Evolutionary conservation across 2,329 filamentous ascomycete genomes (phyloP).

Genomic region (Aspergillus chevalieri): DNA sequence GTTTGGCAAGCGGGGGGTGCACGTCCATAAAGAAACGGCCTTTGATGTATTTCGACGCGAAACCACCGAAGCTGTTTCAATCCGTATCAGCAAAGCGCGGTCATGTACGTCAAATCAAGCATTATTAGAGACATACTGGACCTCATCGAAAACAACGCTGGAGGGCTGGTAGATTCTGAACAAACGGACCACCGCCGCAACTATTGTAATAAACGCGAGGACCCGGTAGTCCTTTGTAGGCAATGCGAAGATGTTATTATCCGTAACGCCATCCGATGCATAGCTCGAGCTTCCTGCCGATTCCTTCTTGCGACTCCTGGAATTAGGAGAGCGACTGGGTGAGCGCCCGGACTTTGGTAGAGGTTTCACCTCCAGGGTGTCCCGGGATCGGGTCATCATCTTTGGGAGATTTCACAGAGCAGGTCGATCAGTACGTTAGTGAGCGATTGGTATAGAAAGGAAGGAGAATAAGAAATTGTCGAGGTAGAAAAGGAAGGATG

Average conservation of each 20-base stretch:
- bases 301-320: conserved; percentile 30
- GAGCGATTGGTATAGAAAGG: conserved; percentile 4
- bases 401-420: conserved; percentile 4
- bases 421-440: conserved; percentile 7
- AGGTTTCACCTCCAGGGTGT: conserved; percentile 32
- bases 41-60: conserved; percentile 99
- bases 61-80: conserved; percentile 76
- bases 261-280: conserved; percentile 54
- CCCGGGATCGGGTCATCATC: conserved; percentile 28
- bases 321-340: conserved; percentile 34
- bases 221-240: conserved; percentile 77
- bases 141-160: conserved; percentile 97
- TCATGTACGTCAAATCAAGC: background rate
- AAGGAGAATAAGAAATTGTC: conserved; percentile 8
- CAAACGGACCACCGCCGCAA: conserved; percentile 74
- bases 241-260: conserved; percentile 88
- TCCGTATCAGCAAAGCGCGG: conserved; percentile 2
- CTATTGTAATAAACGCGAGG: conserved; percentile 63
- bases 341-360: conserved; percentile 29
- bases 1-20: conserved; percentile 93
- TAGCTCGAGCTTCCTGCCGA: conserved; percentile 33
- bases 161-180: conserved; percentile 95
- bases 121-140: conserved; percentile 65
- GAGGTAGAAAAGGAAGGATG: conserved; percentile 3
- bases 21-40: conserved; percentile 99